These are phyloP conservation scores for Saccharomyces pastorianus DNA, from an alignment of 1,139 yeast genomes.

Conservation along the genomic window DNA sequence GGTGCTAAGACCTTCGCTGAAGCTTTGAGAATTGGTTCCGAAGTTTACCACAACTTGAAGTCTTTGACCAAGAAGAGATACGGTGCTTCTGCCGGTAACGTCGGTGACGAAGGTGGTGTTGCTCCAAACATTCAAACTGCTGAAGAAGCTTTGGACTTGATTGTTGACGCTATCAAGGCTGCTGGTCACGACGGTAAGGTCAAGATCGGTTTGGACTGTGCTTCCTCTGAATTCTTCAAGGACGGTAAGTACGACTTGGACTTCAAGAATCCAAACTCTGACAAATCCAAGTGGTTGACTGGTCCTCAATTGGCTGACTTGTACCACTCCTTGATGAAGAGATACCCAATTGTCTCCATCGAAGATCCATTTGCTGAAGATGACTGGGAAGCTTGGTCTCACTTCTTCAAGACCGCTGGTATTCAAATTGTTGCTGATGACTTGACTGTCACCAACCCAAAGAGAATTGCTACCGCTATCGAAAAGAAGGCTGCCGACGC, in stretches of 20 bases:
- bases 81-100: constrained; percentile 97
- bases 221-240: constrained; percentile 93
- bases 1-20: constrained; percentile 82
- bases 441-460: constrained; percentile 94
- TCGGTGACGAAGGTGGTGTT: constrained; percentile 99
- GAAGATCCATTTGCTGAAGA: constrained; percentile 99
- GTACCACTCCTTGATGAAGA: constrained; percentile 66
- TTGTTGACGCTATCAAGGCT: constrained; percentile 71
- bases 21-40: constrained; percentile 91
- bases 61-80: constrained; percentile 80
- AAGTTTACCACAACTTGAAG: constrained; percentile 93
- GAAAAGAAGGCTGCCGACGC: constrained; percentile 91
- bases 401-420: constrained; percentile 67
- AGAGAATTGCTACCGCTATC: constrained; percentile 86
- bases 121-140: constrained; percentile 92
- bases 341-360: constrained; percentile 92
- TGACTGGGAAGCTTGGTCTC: constrained; percentile 97
- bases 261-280: constrained; percentile 91
- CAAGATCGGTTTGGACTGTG: constrained; percentile 87
- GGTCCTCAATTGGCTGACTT: constrained; percentile 78
- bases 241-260: constrained; percentile 94
- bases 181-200: constrained; percentile 93
- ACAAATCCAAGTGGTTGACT: constrained; percentile 77
- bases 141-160: constrained; percentile 90
- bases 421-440: constrained; percentile 94